phyloP scores from a whole-genome alignment of 352 stramenopile species.

The Phytophthora rubi region DNA sequence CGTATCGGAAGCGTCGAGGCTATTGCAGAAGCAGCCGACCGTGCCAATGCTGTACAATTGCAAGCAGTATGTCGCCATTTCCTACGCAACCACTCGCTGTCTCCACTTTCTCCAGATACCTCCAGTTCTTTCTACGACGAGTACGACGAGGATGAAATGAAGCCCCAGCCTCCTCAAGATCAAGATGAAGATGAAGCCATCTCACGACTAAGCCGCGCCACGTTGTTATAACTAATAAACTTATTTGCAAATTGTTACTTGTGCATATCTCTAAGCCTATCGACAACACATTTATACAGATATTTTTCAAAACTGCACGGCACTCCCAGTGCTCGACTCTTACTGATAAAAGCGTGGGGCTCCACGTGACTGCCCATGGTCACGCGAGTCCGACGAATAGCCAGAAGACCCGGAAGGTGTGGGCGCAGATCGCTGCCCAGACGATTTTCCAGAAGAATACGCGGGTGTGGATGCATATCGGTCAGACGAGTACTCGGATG shows the following conservation, averaged over 20 bases:
- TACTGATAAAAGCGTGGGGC: constrained; percentile 31
- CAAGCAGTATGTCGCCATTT: constrained; percentile 93
- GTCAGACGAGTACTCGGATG: constrained; percentile 2
- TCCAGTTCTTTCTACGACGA: constrained; percentile 29
- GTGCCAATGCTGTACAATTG: constrained; percentile 92
- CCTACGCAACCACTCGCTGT: constrained; percentile 79
- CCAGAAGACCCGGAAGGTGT: constrained; percentile 29
- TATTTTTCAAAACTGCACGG: constrained; percentile 26
- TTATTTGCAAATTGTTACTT: constrained; percentile 36
- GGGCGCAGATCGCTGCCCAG: constrained; percentile 16
- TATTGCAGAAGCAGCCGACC: constrained; percentile 89
- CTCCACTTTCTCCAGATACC: not conserved
- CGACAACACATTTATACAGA: constrained; percentile 28
- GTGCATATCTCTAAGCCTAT: constrained; percentile 30
- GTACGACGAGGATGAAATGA: constrained; percentile 25
- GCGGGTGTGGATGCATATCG: constrained; percentile 21
- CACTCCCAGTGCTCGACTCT: not conserved
- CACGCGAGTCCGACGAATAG: constrained; percentile 24
- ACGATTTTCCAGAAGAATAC: constrained; percentile 20
- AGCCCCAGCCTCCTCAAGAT: constrained; percentile 11
- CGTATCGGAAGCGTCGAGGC: constrained; percentile 85
- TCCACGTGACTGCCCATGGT: constrained; percentile 25
- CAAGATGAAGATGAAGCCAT: constrained; percentile 15
- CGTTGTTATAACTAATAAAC: constrained; percentile 35
- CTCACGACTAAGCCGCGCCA: constrained; percentile 22